Base-by-base conservation (phyloP, 2,329 filamentous ascomycete species). In the Thielaviopsis ethacetica region DNA sequence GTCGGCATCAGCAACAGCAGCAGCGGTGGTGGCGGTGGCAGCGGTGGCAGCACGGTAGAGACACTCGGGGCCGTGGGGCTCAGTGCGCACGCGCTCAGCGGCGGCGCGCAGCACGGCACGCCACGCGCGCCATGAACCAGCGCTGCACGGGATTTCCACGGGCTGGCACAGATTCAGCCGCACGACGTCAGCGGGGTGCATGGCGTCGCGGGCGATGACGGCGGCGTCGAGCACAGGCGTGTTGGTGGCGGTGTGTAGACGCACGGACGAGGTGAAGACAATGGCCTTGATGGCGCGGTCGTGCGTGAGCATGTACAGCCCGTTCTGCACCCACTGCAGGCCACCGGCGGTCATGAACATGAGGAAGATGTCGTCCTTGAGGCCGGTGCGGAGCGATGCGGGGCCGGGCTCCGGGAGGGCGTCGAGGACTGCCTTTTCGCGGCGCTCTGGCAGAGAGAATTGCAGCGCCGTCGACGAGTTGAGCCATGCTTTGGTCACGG, bases 51-150 rank as follows among this genome's bases (percentile, higher is more conserved):
- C 5, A 15, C 38, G 38, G 62, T 78, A 78, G 63, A 76, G 75
- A 61, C 76, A 78, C 2, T 56, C 63, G 0, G 65, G 54, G 2
- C 61, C 60, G 63, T 79, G 76, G 1, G 60, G 63, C 74, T 75
- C 78, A 3, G 71, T 74, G n/a, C 76, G 71, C 62, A 74, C 76
- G 30, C 76, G 69, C 66, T 79, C 76, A 1, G 66, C 74, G 54
- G 76, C 62, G 0, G 72, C 69, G 0, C 75, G 75, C 2, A 79
- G 65, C 1, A 66, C 58, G 44, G 67, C 69, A 63, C 76, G 76
- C 76, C 75, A 79, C 10, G 76, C 67, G 1, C 76, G 67, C 2
- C 88, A 70, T 44, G 86, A 84, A n/a, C 73, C 76, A 12, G 80
- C 78, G 27, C 75, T 68, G 4, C 77, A 71, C 0, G 56, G 65